Evolutionary conservation across 306 rosid genomes (phyloP).

Genomic region (Acacia confusa): DNA sequence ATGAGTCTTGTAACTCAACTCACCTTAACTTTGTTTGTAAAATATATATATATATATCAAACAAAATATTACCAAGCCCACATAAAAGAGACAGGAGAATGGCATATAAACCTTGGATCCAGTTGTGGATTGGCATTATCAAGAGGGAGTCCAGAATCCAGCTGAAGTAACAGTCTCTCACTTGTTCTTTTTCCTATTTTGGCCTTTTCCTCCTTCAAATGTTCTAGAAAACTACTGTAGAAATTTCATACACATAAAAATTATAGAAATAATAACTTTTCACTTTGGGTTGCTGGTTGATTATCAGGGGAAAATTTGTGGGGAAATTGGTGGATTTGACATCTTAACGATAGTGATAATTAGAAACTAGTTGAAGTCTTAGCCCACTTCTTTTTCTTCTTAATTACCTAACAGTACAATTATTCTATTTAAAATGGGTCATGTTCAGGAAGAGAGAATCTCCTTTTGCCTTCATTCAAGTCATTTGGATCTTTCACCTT

Average conservation of each 20-base stretch:
- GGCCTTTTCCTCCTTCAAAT: neutral
- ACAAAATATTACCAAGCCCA: too few relatives aligned
- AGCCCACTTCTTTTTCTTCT: neutral
- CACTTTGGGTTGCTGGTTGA: slow-evolving; percentile 4
- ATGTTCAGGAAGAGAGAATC: slow-evolving; percentile 37
- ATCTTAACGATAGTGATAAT: slow-evolving; percentile 35
- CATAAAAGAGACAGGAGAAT: too few relatives aligned
- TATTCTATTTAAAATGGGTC: slow-evolving; percentile 28
- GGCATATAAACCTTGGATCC: too few relatives aligned
- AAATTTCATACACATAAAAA: neutral
- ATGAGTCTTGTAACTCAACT: too few relatives aligned
- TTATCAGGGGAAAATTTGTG: neutral
- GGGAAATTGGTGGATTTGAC: slow-evolving; percentile 29
- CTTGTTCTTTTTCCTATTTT: neutral
- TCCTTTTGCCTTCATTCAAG: slow-evolving; percentile 26
- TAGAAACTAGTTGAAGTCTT: slow-evolving; percentile 31
- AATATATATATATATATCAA: too few relatives aligned
- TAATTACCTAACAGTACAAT: slow-evolving; percentile 17
- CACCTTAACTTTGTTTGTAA: too few relatives aligned
- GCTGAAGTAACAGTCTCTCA: neutral
- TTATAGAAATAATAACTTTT: slow-evolving; percentile 15
- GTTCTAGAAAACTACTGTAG: neutral
- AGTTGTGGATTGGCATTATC: too few relatives aligned
- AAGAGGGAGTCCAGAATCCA: too few relatives aligned
- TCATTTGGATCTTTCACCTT: slow-evolving; percentile 1